Percentiles rank a stretch among this genome's conserved stretches.
phyloP scores from a whole-genome alignment of 2,329 filamentous ascomycete genomes.

The Gremmenia infestans region DNA sequence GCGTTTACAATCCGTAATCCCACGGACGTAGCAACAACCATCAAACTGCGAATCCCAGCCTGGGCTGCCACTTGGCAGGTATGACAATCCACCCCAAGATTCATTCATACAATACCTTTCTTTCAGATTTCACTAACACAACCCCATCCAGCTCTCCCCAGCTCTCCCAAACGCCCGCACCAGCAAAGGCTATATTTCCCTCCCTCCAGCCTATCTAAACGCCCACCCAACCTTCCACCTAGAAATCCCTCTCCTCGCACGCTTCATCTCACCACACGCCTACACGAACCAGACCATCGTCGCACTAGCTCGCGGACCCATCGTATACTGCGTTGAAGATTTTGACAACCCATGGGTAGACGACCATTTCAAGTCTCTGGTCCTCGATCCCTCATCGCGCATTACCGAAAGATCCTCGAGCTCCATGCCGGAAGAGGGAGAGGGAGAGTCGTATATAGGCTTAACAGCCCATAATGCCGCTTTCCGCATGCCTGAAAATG shows the following conservation, averaged over 20 bases:
- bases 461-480: constrained; percentile 19
- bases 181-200: constrained; percentile 45
- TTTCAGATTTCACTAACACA: constrained; percentile 23
- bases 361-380: constrained; percentile 46
- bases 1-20: constrained; percentile 38
- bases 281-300: constrained; percentile 51
- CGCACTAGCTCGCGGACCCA: constrained; percentile 49
- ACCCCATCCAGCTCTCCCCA: constrained; percentile 13
- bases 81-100: constrained; percentile 2
- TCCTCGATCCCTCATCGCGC: constrained; percentile 12
- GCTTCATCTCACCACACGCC: constrained; percentile 48
- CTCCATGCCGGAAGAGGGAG: constrained; percentile 9
- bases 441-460: constrained; percentile 18
- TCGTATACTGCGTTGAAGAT: constrained; percentile 59
- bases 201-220: constrained; percentile 38
- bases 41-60: constrained; percentile 49
- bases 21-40: constrained; percentile 31
- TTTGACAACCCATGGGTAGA: constrained; percentile 50
- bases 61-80: constrained; percentile 41
- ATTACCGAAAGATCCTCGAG: constrained; percentile 10
- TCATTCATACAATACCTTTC: no score
- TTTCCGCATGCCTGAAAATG: constrained; percentile 7
- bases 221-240: constrained; percentile 41
- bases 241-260: constrained; percentile 41
- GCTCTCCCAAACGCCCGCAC: constrained; percentile 23